Conservation (phyloP, 2,329 filamentous ascomycete species). For the Epichloe coenophiala region DNA sequence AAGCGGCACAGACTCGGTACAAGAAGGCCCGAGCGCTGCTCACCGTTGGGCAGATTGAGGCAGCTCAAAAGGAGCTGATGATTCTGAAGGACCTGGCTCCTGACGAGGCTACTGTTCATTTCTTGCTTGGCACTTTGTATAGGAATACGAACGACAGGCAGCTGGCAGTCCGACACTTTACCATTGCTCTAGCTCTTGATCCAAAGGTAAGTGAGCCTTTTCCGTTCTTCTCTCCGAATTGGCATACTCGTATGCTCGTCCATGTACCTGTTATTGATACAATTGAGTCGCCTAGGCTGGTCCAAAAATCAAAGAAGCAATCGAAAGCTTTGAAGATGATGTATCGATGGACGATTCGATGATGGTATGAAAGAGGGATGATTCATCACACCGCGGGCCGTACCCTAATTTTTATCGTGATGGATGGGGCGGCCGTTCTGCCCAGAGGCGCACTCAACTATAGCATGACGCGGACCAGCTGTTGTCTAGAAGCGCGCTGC, state of each 20-base stretch:
- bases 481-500: too few relatives aligned
- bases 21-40: constrained; percentile 84
- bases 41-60: constrained; percentile 54
- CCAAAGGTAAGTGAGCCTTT: constrained; percentile 66
- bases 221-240: too few relatives aligned
- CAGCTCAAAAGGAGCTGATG: constrained; percentile 70
- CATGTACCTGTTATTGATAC: not conserved
- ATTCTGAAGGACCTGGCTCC: constrained; percentile 84
- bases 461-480: not conserved
- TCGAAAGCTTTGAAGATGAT: constrained; percentile 79
- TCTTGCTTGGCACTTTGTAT: constrained; percentile 76
- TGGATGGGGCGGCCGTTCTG: not conserved
- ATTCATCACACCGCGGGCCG: too few relatives aligned
- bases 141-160: constrained; percentile 59
- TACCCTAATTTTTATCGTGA: not conserved
- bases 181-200: constrained; percentile 86
- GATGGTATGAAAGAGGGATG: constrained; percentile 30
- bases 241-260: not conserved
- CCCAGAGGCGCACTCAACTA: not conserved
- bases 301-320: constrained; percentile 89
- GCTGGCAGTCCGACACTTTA: constrained; percentile 84
- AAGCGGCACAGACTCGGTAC: constrained; percentile 72
- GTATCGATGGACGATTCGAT: constrained; percentile 56
- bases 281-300: constrained; percentile 49
- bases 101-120: constrained; percentile 92